phyloP scores from a whole-genome alignment of 495 filamentous ascomycete species.

The Neurospora tetraspora region DNA sequence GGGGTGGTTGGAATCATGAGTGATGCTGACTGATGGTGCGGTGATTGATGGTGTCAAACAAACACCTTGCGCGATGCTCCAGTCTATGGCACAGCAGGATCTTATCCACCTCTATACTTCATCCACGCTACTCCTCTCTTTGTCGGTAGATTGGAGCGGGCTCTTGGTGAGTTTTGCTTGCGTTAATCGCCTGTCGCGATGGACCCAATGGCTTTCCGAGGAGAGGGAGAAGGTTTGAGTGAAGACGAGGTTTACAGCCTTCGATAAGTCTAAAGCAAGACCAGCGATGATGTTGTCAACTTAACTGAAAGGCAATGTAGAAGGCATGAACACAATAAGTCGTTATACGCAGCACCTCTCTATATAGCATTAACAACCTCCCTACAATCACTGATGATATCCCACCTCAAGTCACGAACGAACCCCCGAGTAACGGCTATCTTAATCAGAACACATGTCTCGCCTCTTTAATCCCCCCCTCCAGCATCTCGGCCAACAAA shows the following conservation, averaged over 20 bases:
- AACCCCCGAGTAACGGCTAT: not conserved
- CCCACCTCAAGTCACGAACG: not conserved
- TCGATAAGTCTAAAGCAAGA: no score
- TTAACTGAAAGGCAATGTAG: no score
- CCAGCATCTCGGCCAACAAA: conserved; percentile 48
- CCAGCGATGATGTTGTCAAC: no score
- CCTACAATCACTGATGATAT: not conserved
- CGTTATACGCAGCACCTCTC: not conserved
- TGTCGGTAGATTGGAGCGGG: not conserved
- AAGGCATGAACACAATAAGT: not conserved
- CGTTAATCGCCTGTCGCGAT: not conserved
- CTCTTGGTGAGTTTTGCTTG: not conserved
- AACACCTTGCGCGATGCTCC: not conserved
- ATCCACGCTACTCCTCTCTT: not conserved
- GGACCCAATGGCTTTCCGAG: not conserved
- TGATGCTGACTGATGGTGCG: not conserved
- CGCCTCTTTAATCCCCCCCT: conserved; percentile 33
- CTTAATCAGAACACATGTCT: not conserved
- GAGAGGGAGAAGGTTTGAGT: not conserved
- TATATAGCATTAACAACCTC: not conserved
- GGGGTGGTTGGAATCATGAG: not conserved
- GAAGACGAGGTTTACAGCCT: not conserved
- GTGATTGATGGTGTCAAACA: not conserved
- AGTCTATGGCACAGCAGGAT: not conserved
- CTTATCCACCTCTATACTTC: not conserved